phyloP scores from a whole-genome alignment of 345 rosid genomes.

The Geranium brycei region DNA sequence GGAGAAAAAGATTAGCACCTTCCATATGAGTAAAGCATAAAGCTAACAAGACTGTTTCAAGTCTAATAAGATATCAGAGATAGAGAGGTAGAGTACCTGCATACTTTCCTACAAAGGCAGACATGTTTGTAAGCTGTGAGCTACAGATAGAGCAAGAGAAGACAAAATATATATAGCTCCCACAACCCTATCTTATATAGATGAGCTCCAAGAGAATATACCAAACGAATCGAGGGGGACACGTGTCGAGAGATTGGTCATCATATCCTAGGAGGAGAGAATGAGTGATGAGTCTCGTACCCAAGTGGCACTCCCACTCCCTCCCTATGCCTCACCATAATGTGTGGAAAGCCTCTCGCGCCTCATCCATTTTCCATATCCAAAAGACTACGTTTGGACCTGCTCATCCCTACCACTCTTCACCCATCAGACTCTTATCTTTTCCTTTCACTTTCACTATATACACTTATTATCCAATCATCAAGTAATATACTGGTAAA shows the following conservation, averaged over 20 bases:
- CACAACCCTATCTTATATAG: slow-evolving; percentile 24
- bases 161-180: slow-evolving; percentile 24
- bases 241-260: slow-evolving; percentile 43
- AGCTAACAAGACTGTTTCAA: too few relatives aligned
- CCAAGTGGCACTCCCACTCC: slow-evolving; percentile 27
- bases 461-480: background rate
- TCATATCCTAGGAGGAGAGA: slow-evolving; percentile 48
- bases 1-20: too few relatives aligned
- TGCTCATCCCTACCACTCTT: too few relatives aligned
- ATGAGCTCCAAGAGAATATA: slow-evolving; percentile 29
- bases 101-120: slow-evolving; percentile 82
- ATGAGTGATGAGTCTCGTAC: slow-evolving; percentile 36
- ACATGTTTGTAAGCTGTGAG: slow-evolving; percentile 28
- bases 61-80: too few relatives aligned
- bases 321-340: too few relatives aligned
- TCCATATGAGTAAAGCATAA: background rate
- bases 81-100: slow-evolving; percentile 41
- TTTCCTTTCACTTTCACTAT: too few relatives aligned
- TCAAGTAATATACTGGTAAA: too few relatives aligned
- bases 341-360: background rate
- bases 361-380: background rate
- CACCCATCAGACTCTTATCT: too few relatives aligned
- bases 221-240: background rate
- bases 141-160: slow-evolving; percentile 10
- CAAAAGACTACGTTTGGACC: too few relatives aligned